A percentile compares a stretch with the other conserved stretches of the same genome.
phyloP scores from a whole-genome alignment of 805 yeast species.

The Yarrowia porcina region DNA sequence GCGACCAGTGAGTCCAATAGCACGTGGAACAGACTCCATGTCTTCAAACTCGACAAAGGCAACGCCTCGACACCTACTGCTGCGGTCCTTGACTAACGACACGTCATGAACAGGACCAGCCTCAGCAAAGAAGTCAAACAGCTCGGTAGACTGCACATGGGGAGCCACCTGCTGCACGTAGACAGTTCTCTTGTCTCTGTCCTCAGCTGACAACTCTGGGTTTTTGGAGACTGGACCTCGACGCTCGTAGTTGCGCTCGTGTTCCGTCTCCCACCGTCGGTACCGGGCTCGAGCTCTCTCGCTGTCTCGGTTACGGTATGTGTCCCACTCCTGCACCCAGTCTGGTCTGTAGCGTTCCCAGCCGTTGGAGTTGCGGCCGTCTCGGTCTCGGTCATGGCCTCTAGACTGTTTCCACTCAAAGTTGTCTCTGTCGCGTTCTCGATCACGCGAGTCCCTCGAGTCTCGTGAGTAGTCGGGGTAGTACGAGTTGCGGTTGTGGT shows the following conservation, averaged over 20 bases:
- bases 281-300: conserved; percentile 6
- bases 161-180: conserved; percentile 40
- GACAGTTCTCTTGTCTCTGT: conserved; percentile 34
- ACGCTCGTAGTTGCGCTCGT: conserved; percentile 21
- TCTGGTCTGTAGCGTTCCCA: conserved; percentile 1
- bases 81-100: conserved; percentile 38
- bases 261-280: conserved; percentile 24
- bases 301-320: conserved; percentile 5
- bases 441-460: not conserved
- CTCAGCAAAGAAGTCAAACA: conserved; percentile 37
- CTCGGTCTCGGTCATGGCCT: not conserved
- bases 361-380: not conserved
- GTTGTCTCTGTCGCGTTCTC: not conserved
- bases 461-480: not conserved
- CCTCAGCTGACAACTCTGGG: not conserved
- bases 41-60: conserved; percentile 39
- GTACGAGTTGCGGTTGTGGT: conserved; percentile 2
- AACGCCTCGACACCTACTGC: conserved; percentile 39
- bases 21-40: conserved; percentile 35
- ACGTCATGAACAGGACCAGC: conserved; percentile 39
- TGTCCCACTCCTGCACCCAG: conserved; percentile 17
- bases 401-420: not conserved
- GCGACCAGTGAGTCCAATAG: conserved; percentile 38
- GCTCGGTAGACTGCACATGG: conserved; percentile 36
- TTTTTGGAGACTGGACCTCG: not conserved